Base-by-base conservation (phyloP, 768 basidiomycete species). In the Pulveroboletus ravenelii region DNA sequence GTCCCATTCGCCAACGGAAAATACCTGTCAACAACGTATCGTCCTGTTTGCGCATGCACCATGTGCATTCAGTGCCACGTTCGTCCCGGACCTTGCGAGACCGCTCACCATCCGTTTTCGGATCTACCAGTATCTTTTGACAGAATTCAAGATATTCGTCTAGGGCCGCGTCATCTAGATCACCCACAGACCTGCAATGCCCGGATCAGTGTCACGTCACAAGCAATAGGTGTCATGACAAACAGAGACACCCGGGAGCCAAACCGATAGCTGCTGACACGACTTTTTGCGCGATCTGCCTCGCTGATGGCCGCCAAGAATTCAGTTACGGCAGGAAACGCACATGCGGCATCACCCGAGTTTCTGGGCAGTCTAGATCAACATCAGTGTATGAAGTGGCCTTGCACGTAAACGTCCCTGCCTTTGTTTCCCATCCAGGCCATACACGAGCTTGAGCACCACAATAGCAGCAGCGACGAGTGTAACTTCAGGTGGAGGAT, bases 361-460 rank as follows among this genome's bases (percentile, higher is more conserved):
- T 72, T 66, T 50, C 58, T 64, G 52, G 80, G 80, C 30, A 66
- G 60, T 63, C 79, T 85, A 55, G 52, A 41, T 57, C 30, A 20
- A 23, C 40, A 39, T 59, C 51, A 60, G 51, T 51, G 51, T 36
- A 37, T 41, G 41, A 55, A 41, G 39, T 23, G 15, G 38, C 27
- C 35, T 37, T 40, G 29, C 41, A 53, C 41, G 47, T 44, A 49
- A 52, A 38, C 0, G 9, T 31, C 54, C 70, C 52, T 62, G 82
- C 87, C 88, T 78, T 47, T 59, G 49, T 55, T 70, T 72, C 27
- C 83, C 89, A 63, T 93, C 91, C 27, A 93, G 62, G 1, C 92
- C 93, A 60, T 93, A 93, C 23, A 84, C 78, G 76, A 95, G 76
- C 70, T 93, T 94, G 58, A 93, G 72, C 32, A 84, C 82, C 10